A percentile compares a stretch with the other conserved stretches of the same genome.
Conservation (phyloP, 352 stramenopile genomes). For the Phytophthora sojae region DNA sequence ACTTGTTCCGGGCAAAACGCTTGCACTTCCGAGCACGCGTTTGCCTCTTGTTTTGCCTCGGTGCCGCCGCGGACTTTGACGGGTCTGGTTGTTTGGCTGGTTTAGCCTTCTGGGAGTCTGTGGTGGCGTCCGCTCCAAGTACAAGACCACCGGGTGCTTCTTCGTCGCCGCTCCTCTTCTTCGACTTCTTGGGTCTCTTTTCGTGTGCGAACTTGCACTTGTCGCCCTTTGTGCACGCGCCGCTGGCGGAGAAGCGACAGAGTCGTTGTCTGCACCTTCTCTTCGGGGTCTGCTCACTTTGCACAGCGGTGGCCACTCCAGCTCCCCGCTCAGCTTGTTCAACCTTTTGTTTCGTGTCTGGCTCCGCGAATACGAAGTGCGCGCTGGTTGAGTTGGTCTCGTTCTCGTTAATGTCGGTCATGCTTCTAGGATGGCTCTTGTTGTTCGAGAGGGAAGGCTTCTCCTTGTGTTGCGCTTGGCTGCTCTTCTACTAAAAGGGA, state of each 20-base stretch:
- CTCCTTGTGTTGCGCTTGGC: not conserved
- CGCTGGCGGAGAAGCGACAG: constrained; percentile 57
- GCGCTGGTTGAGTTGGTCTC: no score
- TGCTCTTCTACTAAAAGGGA: not conserved
- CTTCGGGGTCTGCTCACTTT: constrained; percentile 16
- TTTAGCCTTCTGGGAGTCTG: constrained; percentile 8
- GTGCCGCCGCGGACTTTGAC: not conserved
- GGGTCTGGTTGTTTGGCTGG: not conserved
- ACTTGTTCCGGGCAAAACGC: constrained; percentile 55
- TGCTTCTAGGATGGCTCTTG: not conserved
- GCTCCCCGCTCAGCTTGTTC: not conserved
- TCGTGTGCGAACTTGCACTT: constrained; percentile 54
- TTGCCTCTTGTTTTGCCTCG: constrained; percentile 24
- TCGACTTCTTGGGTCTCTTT: constrained; percentile 29
- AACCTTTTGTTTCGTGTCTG: not conserved
- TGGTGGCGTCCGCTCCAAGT: not conserved
- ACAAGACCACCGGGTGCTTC: not conserved
- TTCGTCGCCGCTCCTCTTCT: constrained; percentile 11
- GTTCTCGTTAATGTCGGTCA: not conserved
- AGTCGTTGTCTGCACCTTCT: constrained; percentile 23
- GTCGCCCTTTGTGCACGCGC: constrained; percentile 57
- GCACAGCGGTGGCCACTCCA: not conserved
- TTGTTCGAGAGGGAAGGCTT: not conserved
- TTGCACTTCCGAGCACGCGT: constrained; percentile 44
- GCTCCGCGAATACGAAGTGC: no score